These are phyloP conservation scores for Magnaporthiopsis rhizophila DNA, from an alignment of 2,329 filamentous ascomycete species.

Conservation along the genomic window DNA sequence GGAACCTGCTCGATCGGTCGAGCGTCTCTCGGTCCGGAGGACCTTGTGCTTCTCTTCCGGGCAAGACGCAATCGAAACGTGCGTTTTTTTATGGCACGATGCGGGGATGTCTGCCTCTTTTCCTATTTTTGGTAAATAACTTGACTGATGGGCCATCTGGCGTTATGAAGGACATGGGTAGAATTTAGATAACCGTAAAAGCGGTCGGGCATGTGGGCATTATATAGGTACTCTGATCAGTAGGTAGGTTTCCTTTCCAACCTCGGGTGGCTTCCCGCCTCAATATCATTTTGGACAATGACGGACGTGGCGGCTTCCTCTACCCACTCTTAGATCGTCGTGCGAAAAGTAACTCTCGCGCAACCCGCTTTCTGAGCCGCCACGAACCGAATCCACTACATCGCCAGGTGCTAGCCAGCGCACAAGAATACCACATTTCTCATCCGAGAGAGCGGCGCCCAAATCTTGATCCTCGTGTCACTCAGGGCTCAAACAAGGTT, in stretches of 20 bases:
- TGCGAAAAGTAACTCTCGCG: no score
- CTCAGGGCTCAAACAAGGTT: background rate
- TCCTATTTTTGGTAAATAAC: background rate
- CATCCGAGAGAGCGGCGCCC: no score
- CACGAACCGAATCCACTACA: no score
- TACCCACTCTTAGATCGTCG: background rate
- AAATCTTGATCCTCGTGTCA: background rate
- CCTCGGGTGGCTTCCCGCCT: background rate
- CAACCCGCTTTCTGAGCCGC: no score
- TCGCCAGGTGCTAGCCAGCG: no score
- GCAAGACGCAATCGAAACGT: background rate
- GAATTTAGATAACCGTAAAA: background rate
- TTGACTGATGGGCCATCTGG: background rate
- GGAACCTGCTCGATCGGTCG: background rate
- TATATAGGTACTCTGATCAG: background rate
- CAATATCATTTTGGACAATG: background rate
- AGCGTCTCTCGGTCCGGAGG: background rate
- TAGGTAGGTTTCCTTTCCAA: background rate
- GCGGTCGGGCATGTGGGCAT: background rate
- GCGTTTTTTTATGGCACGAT: background rate
- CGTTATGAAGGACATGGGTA: background rate
- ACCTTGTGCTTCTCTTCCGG: no score
- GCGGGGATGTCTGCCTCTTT: no score
- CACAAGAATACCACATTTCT: no score
- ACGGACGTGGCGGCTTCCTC: background rate